Base-by-base conservation (phyloP, 352 stramenopile genomes). In the Discostella stelligera region DNA sequence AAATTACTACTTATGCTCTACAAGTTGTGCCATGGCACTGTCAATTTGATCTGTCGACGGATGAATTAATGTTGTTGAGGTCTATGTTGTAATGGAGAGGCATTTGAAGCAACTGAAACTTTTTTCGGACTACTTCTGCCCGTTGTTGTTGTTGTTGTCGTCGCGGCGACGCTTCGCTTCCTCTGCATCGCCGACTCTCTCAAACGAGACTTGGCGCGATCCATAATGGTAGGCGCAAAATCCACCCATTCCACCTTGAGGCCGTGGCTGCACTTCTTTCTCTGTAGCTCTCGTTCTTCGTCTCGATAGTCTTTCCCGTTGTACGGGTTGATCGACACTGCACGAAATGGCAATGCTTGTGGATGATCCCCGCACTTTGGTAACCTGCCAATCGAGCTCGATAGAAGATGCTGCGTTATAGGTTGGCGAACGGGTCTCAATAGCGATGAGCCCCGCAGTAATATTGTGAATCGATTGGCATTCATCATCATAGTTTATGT, bases 261-360 rank as follows among this genome's bases (percentile, higher is more conserved):
- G 7, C 53, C 53, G n/a, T 37, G 18, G 16, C 41, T 16, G 23
- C 13, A 39, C 13, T 37, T 23, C 53, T 37, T 60, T 32, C 23
- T 60, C n/a, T 60, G 53, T 4, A 60, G 18, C 53, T 60, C 53
- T 37, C 16, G 53, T 60, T 60, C 23, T 30, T 37, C 30, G 14
- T 60, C 53, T 60, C 30, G 18, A 39, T 60, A 23, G 9, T 39
- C 13, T n/a, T 23, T 32, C 21, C 53, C 53, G 13, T 60, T 60
- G 53, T 39, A 60, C 3, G 53, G 53, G 30, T 60, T 60, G 23
- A 39, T 23, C 30, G 53, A 60, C 11, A 60, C 23, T 14, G 13
- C 23, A 2, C 53, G 53, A 39, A 18, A 32, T 60, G 53, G 3
- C n/a, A n/a, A n/a, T n/a, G n/a, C n/a, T n/a, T n/a, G n/a, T n/a